Evolutionary conservation across 2,329 filamentous ascomycete species (phyloP), one percentile per base, ranked within the genome.

Genomic region (Penicillium polonicum): DNA sequence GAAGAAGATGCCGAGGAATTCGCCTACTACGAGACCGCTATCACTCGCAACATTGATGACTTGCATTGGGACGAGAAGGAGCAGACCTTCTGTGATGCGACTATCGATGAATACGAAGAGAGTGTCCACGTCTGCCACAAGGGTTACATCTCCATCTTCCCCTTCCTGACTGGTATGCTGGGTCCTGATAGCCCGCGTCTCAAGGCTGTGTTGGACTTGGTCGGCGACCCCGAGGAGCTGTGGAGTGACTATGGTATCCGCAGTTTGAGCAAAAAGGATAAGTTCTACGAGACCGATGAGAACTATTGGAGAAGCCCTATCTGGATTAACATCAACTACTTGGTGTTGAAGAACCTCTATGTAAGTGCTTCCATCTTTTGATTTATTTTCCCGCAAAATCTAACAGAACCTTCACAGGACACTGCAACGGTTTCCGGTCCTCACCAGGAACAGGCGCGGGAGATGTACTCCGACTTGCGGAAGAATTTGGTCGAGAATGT

Each of bases 271-370:
- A 89, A 88, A 77, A 85, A 86, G 67, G 89, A 93, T 69, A 81
- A 88, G 68, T 85, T 91, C 60, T 97, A 97, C 74, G 91, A 88
- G 41, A 96, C 92, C 0, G 90, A 82, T 2, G 94, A 99, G 79
- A 97, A 99, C 75, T 99, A 99, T 80, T 99, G 94, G 93, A 85
- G 92, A 61, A 90, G 91, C 63, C 92, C 94, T 0, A 84, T 97
- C 25, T 97, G 93, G 93, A 89, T 97, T 70, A 94, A 94, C 71
- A 92, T 97, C 65, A 97, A 97, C 78, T 97, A 96, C 74, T 80
- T 97, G 67, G 87, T 90, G 50, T 78, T 97, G 52, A 85, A 87
- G 64, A 87, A 90, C 70, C 85, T 97, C 31, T 81, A 88, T 64
- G 90, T 92, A 81, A 79, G 88, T 82, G n/a, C 45, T 67, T n/a